Evolutionary conservation across 2,329 filamentous ascomycete species (phyloP), one percentile per base, ranked within the genome.

Genomic region (Verticillium nubilum): DNA sequence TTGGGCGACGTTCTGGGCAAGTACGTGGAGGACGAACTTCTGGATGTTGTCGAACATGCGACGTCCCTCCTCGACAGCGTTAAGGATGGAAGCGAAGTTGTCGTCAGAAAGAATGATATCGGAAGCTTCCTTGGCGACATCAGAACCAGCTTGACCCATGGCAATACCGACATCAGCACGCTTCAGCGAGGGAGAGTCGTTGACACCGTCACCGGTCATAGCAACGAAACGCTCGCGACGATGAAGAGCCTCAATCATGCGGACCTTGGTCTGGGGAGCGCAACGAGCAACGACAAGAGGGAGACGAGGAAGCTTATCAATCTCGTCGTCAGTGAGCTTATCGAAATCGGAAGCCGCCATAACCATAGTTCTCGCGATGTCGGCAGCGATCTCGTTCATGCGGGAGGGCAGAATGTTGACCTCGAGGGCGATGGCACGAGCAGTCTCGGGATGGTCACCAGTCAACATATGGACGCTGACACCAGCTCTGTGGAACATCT

Each of bases 1-100:
- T 63, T 90, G 85, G 0, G 86, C 87, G 60, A 90, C 85, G 64
- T 91, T 91, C 67, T 88, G 82, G 0, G 86, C 84, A 55, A 90
- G 73, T 37, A 89, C 76, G 66, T 87, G 86, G 2, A 90, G 78
- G 52, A 90, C 83, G 67, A 90, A 90, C 66, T 89, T 89, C 65
- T 90, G 86, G 54, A 90, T 89, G 62, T 90, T 90, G 66, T 90
- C 87, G 69, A 89, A 90, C 72, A 89, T 87, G 50, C 87, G 78
- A 31, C 87, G 81, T 2, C 87, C 87, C 72, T 90, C 86, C 68
- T 89, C 86, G n/a, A 90, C 84, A 3, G 87, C 86, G 59, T 86
- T 86, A 26, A 90, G 80, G 56, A 90, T 90, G 4, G 83, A 86
- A 2, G 87, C 86, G 65, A 90, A 91, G 70, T 90, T 90, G 63